Conservation (phyloP, 768 basidiomycete species). For the Calocybe gangraenosa region DNA sequence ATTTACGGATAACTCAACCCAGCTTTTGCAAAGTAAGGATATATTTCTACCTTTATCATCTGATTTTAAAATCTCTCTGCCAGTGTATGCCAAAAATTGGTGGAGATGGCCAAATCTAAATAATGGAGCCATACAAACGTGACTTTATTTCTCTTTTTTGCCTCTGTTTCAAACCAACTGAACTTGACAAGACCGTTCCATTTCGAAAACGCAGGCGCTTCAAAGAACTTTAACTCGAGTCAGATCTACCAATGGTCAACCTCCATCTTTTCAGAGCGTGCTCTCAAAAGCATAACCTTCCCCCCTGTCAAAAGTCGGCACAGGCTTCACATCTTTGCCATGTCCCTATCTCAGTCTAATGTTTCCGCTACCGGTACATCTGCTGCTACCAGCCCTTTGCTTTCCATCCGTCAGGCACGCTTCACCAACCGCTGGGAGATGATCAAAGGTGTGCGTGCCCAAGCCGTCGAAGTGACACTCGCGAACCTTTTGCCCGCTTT, state of each 20-base stretch:
- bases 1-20: slow-evolving; percentile 31
- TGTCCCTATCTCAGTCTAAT: slow-evolving; percentile 34
- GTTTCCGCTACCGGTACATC: neutral
- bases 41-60: neutral
- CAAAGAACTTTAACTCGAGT: slow-evolving; percentile 36
- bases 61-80: neutral
- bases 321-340: slow-evolving; percentile 42
- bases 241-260: slow-evolving; percentile 44
- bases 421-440: slow-evolving; percentile 46
- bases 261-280: slow-evolving; percentile 34
- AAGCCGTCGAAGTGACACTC: slow-evolving; percentile 48
- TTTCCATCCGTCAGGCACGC: slow-evolving; percentile 37
- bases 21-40: slow-evolving; percentile 30
- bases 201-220: slow-evolving; percentile 29
- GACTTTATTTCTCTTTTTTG: slow-evolving; percentile 6
- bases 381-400: slow-evolving; percentile 18
- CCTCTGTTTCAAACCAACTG: neutral
- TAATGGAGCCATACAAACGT: slow-evolving; percentile 42
- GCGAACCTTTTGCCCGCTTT: slow-evolving; percentile 43
- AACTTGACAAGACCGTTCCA: slow-evolving; percentile 36
- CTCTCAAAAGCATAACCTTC: slow-evolving; percentile 40
- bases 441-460: slow-evolving; percentile 31
- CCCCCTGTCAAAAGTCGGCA: slow-evolving; percentile 26
- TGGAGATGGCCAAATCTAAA: slow-evolving; percentile 37
- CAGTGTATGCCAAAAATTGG: slow-evolving; percentile 44